phyloP scores from a whole-genome alignment of 306 rosid species.

The Acmispon strigosus region DNA sequence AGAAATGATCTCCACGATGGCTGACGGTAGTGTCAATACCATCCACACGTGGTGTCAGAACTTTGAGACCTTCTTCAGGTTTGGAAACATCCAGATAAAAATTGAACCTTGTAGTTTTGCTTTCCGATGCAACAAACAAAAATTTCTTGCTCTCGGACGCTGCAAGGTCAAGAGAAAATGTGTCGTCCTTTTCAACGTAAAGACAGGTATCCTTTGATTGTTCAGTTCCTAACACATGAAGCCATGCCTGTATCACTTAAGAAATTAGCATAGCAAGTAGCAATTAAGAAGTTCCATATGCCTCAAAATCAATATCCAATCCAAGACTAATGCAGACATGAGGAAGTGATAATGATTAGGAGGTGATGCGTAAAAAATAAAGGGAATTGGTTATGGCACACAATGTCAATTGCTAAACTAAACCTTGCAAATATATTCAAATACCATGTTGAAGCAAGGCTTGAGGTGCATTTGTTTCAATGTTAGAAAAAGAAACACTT shows the following conservation, averaged over 20 bases:
- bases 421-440: background rate
- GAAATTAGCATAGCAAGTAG: constrained; percentile 3
- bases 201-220: constrained; percentile 72
- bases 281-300: background rate
- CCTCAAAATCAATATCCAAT: background rate
- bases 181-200: constrained; percentile 73
- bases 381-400: background rate
- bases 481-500: background rate
- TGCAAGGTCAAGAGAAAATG: constrained; percentile 60
- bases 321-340: background rate
- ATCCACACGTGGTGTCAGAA: constrained; percentile 67
- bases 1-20: constrained; percentile 87
- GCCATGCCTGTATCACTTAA: constrained; percentile 62
- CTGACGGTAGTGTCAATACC: constrained; percentile 71
- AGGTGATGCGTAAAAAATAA: background rate
- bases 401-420: background rate
- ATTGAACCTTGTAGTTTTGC: constrained; percentile 80
- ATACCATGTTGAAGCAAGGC: background rate
- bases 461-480: background rate
- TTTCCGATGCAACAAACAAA: constrained; percentile 80
- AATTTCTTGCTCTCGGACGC: constrained; percentile 84
- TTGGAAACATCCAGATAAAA: constrained; percentile 78
- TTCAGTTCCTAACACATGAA: constrained; percentile 70
- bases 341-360: background rate
- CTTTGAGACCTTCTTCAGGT: constrained; percentile 66